Conservation (phyloP, 106 monocot genomes). For the Dactylorhiza incarnata region DNA sequence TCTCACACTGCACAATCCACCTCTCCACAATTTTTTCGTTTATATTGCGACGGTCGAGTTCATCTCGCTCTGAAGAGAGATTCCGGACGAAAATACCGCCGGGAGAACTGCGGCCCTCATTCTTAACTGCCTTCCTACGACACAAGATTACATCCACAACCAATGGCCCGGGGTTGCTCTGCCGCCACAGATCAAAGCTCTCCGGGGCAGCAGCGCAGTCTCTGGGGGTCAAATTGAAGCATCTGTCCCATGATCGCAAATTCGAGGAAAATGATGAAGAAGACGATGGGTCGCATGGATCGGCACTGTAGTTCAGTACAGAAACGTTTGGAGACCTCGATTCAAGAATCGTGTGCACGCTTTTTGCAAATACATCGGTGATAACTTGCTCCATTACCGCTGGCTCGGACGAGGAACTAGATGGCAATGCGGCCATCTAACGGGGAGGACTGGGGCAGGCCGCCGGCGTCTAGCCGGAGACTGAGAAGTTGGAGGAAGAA, state of each 20-base stretch:
- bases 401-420: slow-evolving; percentile 23
- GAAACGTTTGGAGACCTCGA: slow-evolving; percentile 57
- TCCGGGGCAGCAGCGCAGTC: slow-evolving; percentile 53
- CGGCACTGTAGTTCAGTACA: slow-evolving; percentile 31
- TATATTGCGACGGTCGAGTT: slow-evolving; percentile 4
- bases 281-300: slow-evolving; percentile 20
- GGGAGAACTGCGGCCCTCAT: neutral
- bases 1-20: slow-evolving; percentile 56
- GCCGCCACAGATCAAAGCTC: slow-evolving; percentile 52
- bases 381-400: slow-evolving; percentile 59
- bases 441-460: too few species aligned
- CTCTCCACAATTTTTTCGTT: slow-evolving; percentile 47
- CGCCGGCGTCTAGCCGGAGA: too few species aligned
- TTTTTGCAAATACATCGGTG: slow-evolving; percentile 66
- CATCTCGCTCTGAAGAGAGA: slow-evolving; percentile 7
- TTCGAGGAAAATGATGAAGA: slow-evolving; percentile 30
- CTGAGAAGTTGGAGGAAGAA: too few species aligned
- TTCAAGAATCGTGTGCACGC: slow-evolving; percentile 56
- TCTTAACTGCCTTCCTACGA: neutral
- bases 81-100: neutral
- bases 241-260: slow-evolving; percentile 35
- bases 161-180: slow-evolving; percentile 56
- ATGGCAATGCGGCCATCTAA: slow-evolving; percentile 27
- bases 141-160: slow-evolving; percentile 43
- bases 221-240: slow-evolving; percentile 48